phyloP scores from a whole-genome alignment of 2,329 filamentous ascomycete genomes.

The Aureobasidium sp. region DNA sequence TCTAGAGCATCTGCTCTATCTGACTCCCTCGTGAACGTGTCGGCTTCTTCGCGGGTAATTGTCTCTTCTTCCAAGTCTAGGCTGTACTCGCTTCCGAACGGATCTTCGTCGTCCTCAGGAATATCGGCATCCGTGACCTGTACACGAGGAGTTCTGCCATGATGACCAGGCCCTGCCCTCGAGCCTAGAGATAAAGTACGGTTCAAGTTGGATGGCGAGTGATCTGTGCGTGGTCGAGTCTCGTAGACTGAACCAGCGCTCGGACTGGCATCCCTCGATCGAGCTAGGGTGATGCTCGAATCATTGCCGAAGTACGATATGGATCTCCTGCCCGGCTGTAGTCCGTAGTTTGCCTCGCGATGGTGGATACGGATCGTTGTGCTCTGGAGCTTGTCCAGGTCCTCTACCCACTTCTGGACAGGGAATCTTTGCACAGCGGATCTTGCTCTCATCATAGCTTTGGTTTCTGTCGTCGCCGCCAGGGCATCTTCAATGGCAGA shows the following conservation, averaged over 20 bases:
- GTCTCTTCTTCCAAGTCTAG: not conserved
- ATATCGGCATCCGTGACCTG: not conserved
- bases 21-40: not conserved
- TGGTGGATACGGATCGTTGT: slow-evolving; percentile 51
- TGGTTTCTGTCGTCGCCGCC: slow-evolving; percentile 47
- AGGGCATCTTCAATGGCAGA: slow-evolving; percentile 56
- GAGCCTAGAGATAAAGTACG: slow-evolving; percentile 4
- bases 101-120: slow-evolving; percentile 1
- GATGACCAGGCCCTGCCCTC: slow-evolving; percentile 7
- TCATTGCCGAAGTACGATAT: slow-evolving; percentile 30
- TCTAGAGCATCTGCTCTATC: not conserved
- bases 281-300: not conserved
- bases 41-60: slow-evolving; percentile 1
- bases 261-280: not conserved
- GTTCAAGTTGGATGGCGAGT: not conserved
- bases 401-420: slow-evolving; percentile 59
- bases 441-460: slow-evolving; percentile 57
- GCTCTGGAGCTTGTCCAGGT: slow-evolving; percentile 53
- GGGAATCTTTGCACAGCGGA: slow-evolving; percentile 61
- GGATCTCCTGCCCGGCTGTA: slow-evolving; percentile 36
- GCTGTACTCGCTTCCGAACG: slow-evolving; percentile 2
- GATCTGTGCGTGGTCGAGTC: not conserved
- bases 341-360: slow-evolving; percentile 28
- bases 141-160: not conserved
- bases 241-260: not conserved